Conservation (phyloP, 495 filamentous ascomycete genomes). For the Cryomyces minteri region DNA sequence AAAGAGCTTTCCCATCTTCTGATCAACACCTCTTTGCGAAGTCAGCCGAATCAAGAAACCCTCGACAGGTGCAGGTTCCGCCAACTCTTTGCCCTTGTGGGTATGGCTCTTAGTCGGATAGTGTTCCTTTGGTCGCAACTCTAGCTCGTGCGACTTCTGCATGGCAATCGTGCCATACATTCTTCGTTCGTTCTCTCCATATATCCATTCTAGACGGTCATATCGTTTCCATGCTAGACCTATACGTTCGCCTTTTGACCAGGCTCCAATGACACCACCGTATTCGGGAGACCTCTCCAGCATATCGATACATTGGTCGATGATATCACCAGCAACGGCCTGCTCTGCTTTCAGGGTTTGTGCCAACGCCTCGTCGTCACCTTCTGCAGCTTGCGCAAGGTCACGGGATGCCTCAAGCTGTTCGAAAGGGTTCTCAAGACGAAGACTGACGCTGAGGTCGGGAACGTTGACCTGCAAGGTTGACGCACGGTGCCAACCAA, state of each 20-base stretch:
- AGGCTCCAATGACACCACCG: slow-evolving; percentile 39
- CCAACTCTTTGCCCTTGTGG: slow-evolving; percentile 22
- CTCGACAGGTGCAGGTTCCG: slow-evolving; percentile 48
- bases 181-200: slow-evolving; percentile 47
- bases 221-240: slow-evolving; percentile 63
- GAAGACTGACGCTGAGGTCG: slow-evolving; percentile 42
- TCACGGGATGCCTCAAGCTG: slow-evolving; percentile 28
- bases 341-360: slow-evolving; percentile 30
- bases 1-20: slow-evolving; percentile 44
- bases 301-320: slow-evolving; percentile 39
- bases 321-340: slow-evolving; percentile 34
- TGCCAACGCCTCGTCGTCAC: slow-evolving; percentile 27
- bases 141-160: slow-evolving; percentile 55
- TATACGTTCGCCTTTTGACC: slow-evolving; percentile 43
- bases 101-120: slow-evolving; percentile 35
- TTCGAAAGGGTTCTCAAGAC: slow-evolving; percentile 45
- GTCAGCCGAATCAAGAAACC: slow-evolving; percentile 57
- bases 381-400: slow-evolving; percentile 20
- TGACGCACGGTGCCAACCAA: slow-evolving; percentile 39
- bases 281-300: slow-evolving; percentile 40
- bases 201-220: slow-evolving; percentile 58
- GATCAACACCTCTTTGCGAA: slow-evolving; percentile 40
- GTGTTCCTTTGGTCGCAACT: slow-evolving; percentile 51
- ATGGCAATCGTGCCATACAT: slow-evolving; percentile 65
- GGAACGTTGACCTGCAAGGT: slow-evolving; percentile 49